Evolutionary conservation across 2,329 filamentous ascomycete genomes (phyloP).

Genomic region (Cladosporium sp.): DNA sequence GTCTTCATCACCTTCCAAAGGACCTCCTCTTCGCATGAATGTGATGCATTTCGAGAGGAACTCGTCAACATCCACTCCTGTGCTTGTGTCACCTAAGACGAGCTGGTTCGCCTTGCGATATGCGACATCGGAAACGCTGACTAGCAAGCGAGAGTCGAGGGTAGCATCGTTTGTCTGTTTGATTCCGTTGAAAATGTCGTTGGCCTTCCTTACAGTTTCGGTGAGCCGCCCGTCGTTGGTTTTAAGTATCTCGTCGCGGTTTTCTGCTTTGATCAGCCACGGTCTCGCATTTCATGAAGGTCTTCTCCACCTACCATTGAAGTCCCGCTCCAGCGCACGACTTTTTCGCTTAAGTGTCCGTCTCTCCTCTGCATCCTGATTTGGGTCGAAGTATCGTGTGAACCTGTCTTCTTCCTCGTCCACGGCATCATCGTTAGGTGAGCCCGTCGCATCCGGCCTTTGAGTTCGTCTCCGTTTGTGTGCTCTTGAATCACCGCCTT

Average conservation of each 20-base stretch:
- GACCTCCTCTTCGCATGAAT: constrained; percentile 73
- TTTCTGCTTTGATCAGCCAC: constrained; percentile 55
- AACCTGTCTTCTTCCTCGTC: constrained; percentile 35
- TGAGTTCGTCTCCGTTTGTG: constrained; percentile 33
- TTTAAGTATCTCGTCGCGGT: constrained; percentile 70
- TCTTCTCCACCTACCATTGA: constrained; percentile 54
- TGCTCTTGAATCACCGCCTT: constrained; percentile 24
- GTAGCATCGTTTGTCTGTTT: constrained; percentile 85
- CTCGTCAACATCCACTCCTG: constrained; percentile 84
- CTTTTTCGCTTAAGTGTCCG: constrained; percentile 69
- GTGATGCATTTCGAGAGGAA: constrained; percentile 87
- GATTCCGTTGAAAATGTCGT: constrained; percentile 67
- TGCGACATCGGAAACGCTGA: constrained; percentile 76
- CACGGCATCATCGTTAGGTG: constrained; percentile 30
- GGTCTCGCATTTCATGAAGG: not conserved
- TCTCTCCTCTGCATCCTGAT: constrained; percentile 75
- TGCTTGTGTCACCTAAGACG: constrained; percentile 69
- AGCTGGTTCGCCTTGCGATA: constrained; percentile 76
- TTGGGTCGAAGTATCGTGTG: constrained; percentile 69
- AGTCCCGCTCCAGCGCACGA: constrained; percentile 64
- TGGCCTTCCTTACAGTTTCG: constrained; percentile 37
- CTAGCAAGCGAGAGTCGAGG: constrained; percentile 83
- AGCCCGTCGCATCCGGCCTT: not conserved
- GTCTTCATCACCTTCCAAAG: constrained; percentile 51
- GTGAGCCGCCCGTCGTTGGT: constrained; percentile 54